Conservation (phyloP, 208 protist genomes). For the Trypanosomatidae sp. region DNA sequence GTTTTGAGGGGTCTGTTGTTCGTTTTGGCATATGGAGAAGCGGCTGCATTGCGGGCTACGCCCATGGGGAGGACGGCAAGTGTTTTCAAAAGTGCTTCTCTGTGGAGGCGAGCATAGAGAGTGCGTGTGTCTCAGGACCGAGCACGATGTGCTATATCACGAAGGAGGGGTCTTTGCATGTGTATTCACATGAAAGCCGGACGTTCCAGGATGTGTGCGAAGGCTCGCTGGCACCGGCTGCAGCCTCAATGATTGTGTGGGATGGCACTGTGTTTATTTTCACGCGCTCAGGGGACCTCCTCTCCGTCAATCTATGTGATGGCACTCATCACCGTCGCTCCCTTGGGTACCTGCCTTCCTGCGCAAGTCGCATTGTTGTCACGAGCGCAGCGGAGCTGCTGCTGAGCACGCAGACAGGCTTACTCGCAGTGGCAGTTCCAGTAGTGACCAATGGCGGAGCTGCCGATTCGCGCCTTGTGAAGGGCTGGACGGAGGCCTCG, state of each 20-base stretch:
- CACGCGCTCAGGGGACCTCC: slow-evolving; percentile 9
- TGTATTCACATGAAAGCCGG: slow-evolving; percentile 13
- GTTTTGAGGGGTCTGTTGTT: not conserved
- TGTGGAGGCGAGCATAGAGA: not conserved
- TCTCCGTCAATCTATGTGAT: slow-evolving; percentile 5
- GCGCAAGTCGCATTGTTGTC: not conserved
- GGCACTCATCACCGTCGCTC: not conserved
- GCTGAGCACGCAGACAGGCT: slow-evolving; percentile 4
- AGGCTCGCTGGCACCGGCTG: not conserved
- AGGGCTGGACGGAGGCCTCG: slow-evolving; percentile 5
- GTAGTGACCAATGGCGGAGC: not conserved
- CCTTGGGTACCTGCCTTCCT: not conserved
- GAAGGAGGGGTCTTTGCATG: slow-evolving; percentile 1
- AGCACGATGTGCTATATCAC: slow-evolving; percentile 12
- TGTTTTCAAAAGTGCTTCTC: slow-evolving; percentile 9
- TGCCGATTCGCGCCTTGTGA: slow-evolving; percentile 4
- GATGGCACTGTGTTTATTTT: slow-evolving; percentile 10
- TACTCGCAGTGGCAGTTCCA: slow-evolving; percentile 3
- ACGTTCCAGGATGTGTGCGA: slow-evolving; percentile 3
- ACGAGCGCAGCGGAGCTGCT: slow-evolving; percentile 7
- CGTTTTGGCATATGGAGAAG: not conserved
- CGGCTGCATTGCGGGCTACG: slow-evolving; percentile 16
- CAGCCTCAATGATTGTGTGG: not conserved
- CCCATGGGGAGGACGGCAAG: not conserved
- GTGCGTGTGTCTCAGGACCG: not conserved